These are phyloP conservation scores for Tulasnella sp. DNA, from an alignment of 768 basidiomycete genomes.

Conservation along the genomic window DNA sequence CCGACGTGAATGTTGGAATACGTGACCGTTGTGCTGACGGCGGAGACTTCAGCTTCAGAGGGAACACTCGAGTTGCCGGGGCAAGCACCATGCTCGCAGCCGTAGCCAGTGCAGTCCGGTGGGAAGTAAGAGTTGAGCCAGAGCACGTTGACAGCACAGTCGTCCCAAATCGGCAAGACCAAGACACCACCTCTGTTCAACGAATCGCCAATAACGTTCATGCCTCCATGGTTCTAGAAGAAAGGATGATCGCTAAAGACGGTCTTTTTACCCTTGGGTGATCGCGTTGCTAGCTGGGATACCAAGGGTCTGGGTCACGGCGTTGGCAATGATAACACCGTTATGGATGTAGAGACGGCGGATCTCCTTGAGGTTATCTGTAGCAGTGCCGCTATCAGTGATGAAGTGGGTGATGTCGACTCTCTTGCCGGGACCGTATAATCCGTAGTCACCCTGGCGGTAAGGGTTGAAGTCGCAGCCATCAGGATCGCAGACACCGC, in stretches of 20 bases:
- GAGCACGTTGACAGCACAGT: slow-evolving; percentile 45
- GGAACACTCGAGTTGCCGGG: slow-evolving; percentile 17
- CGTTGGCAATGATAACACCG: slow-evolving; percentile 46
- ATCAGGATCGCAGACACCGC: slow-evolving; percentile 42
- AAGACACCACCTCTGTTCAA: slow-evolving; percentile 42
- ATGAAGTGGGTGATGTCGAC: slow-evolving; percentile 54
- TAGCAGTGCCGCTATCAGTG: slow-evolving; percentile 39
- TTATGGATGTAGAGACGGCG: slow-evolving; percentile 39
- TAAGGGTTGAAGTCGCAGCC: slow-evolving; percentile 59
- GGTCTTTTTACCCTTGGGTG: slow-evolving; percentile 19
- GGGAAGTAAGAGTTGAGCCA: slow-evolving; percentile 20
- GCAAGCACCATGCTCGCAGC: slow-evolving; percentile 19
- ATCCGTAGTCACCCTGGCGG: slow-evolving; percentile 43
- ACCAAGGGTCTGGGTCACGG: slow-evolving; percentile 41
- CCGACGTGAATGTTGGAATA: background rate
- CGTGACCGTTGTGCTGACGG: slow-evolving; percentile 10
- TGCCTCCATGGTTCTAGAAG: slow-evolving; percentile 39
- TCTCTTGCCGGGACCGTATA: slow-evolving; percentile 42
- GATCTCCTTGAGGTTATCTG: slow-evolving; percentile 46
- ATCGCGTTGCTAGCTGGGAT: slow-evolving; percentile 26
- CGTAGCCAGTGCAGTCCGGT: slow-evolving; percentile 3
- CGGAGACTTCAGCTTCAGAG: slow-evolving; percentile 16
- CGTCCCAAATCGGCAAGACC: slow-evolving; percentile 48
- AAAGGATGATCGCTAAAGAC: slow-evolving; percentile 40
- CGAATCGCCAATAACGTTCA: slow-evolving; percentile 33